Conservation (phyloP, 2,329 filamentous ascomycete species). For the Hypoxylon sp. region DNA sequence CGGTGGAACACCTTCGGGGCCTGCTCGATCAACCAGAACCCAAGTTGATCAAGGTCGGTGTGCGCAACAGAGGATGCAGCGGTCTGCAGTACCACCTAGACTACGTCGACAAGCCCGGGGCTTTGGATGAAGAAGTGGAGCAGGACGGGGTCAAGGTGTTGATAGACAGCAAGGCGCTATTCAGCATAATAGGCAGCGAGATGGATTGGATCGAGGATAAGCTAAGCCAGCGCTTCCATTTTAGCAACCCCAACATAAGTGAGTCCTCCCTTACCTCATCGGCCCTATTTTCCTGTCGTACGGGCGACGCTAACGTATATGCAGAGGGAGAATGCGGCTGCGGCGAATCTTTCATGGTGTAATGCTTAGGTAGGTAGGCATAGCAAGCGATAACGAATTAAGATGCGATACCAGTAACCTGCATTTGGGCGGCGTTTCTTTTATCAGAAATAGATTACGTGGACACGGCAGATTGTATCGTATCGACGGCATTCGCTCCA, state of each 20-base stretch:
- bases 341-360: slow-evolving; percentile 95
- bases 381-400: slow-evolving; percentile 23
- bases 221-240: slow-evolving; percentile 90
- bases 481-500: slow-evolving; percentile 2
- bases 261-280: slow-evolving; percentile 60
- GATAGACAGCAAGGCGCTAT: slow-evolving; percentile 96
- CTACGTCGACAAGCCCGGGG: slow-evolving; percentile 90
- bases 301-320: slow-evolving; percentile 48
- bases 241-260: slow-evolving; percentile 99
- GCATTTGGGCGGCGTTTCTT: slow-evolving; percentile 48
- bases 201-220: slow-evolving; percentile 99
- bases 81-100: slow-evolving; percentile 93
- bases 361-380: slow-evolving; percentile 39
- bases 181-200: slow-evolving; percentile 98
- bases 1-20: slow-evolving; percentile 80
- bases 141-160: slow-evolving; percentile 96
- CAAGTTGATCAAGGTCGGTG: slow-evolving; percentile 93
- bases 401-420: slow-evolving; percentile 41
- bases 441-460: slow-evolving; percentile 32
- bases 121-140: slow-evolving; percentile 91
- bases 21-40: slow-evolving; percentile 87
- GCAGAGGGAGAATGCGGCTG: slow-evolving; percentile 95
- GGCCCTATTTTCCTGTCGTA: background rate
- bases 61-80: slow-evolving; percentile 93
- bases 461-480: slow-evolving; percentile 4